Evolutionary conservation across 2,329 filamentous ascomycete genomes (phyloP).

Genomic region (Coleophoma crateriformis): DNA sequence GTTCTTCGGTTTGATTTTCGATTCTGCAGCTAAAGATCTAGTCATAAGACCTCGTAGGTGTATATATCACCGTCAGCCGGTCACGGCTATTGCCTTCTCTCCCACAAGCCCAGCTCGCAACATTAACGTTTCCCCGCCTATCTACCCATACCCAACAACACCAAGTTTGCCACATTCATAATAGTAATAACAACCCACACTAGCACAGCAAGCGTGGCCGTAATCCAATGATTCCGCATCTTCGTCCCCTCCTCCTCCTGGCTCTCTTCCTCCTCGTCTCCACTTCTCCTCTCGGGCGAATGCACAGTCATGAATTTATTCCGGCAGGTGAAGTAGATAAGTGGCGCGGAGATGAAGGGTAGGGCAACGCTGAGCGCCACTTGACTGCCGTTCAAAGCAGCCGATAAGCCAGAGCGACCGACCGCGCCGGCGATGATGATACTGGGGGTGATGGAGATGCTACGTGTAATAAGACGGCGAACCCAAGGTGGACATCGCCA

Average conservation of each 20-base stretch:
- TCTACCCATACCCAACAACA: slow-evolving; percentile 48
- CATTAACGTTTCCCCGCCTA: not conserved
- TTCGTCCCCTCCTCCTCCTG: slow-evolving; percentile 22
- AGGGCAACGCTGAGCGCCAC: slow-evolving; percentile 74
- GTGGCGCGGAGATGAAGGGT: slow-evolving; percentile 75
- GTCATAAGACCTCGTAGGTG: too few relatives aligned
- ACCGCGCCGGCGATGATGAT: slow-evolving; percentile 81
- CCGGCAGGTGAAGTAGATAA: slow-evolving; percentile 81
- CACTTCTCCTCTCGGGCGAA: not conserved
- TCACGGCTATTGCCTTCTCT: not conserved
- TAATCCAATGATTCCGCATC: slow-evolving; percentile 70
- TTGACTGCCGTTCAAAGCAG: slow-evolving; percentile 70
- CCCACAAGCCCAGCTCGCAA: not conserved
- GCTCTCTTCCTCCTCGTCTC: slow-evolving; percentile 2
- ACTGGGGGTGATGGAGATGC: slow-evolving; percentile 74
- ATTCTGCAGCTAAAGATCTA: too few relatives aligned
- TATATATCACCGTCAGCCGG: too few relatives aligned
- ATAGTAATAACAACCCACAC: slow-evolving; percentile 72
- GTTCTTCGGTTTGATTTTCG: too few relatives aligned
- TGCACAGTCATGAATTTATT: slow-evolving; percentile 67
- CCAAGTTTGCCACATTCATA: slow-evolving; percentile 75
- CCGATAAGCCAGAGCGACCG: slow-evolving; percentile 63
- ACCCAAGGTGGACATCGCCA: slow-evolving; percentile 75
- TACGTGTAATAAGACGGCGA: slow-evolving; percentile 69
- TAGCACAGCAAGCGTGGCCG: slow-evolving; percentile 48